A percentile compares a stretch with the other conserved stretches of the same genome.
These are phyloP conservation scores for Omphalotus guepiniiformis DNA, from an alignment of 768 basidiomycete species.

Conservation along the genomic window DNA sequence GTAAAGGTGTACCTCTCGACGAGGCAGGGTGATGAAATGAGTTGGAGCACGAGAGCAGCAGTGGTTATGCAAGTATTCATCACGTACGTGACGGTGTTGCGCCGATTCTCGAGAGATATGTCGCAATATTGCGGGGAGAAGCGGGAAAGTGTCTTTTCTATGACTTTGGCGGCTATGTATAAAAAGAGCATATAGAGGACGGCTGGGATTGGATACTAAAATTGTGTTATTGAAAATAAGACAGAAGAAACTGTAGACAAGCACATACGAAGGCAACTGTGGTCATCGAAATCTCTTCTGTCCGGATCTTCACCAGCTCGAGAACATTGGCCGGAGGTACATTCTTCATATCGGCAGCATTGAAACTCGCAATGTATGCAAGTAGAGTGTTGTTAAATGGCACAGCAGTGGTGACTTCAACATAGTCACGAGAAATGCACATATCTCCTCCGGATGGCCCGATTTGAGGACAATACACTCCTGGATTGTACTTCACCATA, in stretches of 20 bases:
- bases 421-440: conserved; percentile 6
- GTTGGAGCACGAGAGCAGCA: background rate
- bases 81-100: conserved; percentile 1
- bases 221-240: background rate
- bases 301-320: conserved; percentile 1
- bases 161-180: background rate
- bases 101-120: background rate
- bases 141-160: background rate
- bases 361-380: conserved; percentile 4
- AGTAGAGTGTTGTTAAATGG: conserved; percentile 4
- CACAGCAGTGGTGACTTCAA: background rate
- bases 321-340: background rate
- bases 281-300: background rate
- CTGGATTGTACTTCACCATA: conserved; percentile 9
- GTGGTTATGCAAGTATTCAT: background rate
- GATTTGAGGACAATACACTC: conserved; percentile 11
- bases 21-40: conserved; percentile 1
- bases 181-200: conserved; percentile 2
- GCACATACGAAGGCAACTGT: background rate
- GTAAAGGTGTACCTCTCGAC: background rate
- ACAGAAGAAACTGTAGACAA: background rate
- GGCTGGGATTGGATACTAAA: background rate
- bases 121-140: background rate
- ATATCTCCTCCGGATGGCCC: conserved; percentile 11
- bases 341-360: background rate